Conservation (phyloP, 2,329 filamentous ascomycete genomes). For the Ustulina deusta region DNA sequence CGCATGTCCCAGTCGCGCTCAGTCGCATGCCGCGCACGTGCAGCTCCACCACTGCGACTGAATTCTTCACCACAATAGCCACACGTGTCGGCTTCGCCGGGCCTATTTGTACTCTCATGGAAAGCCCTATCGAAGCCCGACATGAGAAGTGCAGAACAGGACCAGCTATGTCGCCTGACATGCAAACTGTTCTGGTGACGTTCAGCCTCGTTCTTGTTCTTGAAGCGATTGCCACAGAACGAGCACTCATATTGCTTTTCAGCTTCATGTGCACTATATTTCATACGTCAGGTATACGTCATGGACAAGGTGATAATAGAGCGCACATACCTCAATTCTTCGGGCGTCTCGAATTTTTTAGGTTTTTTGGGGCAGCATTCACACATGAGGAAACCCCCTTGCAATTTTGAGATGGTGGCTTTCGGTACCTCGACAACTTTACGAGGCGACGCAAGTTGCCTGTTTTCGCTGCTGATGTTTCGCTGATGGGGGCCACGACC, state of each 20-base stretch:
- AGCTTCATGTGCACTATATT: slow-evolving; percentile 80
- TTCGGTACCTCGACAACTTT: slow-evolving; percentile 65
- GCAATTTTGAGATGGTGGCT: slow-evolving; percentile 61
- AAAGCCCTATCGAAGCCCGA: slow-evolving; percentile 83
- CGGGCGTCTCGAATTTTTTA: slow-evolving; percentile 88
- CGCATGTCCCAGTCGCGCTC: slow-evolving; percentile 90
- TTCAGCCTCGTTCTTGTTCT: slow-evolving; percentile 99
- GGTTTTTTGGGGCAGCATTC: slow-evolving; percentile 98
- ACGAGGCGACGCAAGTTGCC: slow-evolving; percentile 61
- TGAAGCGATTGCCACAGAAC: slow-evolving; percentile 95
- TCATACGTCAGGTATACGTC: slow-evolving; percentile 43
- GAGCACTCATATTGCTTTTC: slow-evolving; percentile 97
- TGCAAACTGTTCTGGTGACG: slow-evolving; percentile 96
- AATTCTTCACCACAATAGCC: slow-evolving; percentile 98
- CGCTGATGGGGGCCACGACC: slow-evolving; percentile 59
- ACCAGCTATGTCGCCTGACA: slow-evolving; percentile 94
- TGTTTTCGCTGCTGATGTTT: slow-evolving; percentile 58
- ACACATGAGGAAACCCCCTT: slow-evolving; percentile 73
- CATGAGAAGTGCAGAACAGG: slow-evolving; percentile 80
- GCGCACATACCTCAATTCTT: slow-evolving; percentile 80
- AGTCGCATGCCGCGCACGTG: slow-evolving; percentile 66
- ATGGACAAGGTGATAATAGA: not conserved
- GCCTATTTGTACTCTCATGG: slow-evolving; percentile 78
- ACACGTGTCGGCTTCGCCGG: slow-evolving; percentile 81
- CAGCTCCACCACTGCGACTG: slow-evolving; percentile 60